These are phyloP conservation scores for Macrophomina phaseolina DNA, from an alignment of 2,329 filamentous ascomycete species.

Conservation along the genomic window DNA sequence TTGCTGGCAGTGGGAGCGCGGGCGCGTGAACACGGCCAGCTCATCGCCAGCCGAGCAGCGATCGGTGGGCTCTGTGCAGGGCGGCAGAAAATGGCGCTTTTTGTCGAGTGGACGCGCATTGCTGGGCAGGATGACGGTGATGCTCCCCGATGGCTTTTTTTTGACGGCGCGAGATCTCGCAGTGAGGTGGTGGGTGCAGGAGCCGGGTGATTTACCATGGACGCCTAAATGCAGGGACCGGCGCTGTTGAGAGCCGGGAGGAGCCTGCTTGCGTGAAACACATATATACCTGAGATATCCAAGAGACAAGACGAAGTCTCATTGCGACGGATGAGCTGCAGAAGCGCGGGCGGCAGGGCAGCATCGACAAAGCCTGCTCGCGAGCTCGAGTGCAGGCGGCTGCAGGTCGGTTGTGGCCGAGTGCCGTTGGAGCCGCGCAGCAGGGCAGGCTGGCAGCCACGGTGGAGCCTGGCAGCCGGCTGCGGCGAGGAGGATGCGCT, in stretches of 20 bases:
- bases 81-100: background rate
- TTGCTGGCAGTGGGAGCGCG: background rate
- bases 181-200: slow-evolving; percentile 4
- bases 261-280: slow-evolving; percentile 12
- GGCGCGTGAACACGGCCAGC: slow-evolving; percentile 6
- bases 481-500: slow-evolving; percentile 7
- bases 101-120: background rate
- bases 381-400: background rate
- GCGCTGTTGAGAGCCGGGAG: slow-evolving; percentile 1
- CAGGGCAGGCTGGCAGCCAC: background rate
- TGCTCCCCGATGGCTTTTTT: background rate
- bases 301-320: background rate
- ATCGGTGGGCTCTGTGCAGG: background rate
- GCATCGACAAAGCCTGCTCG: background rate
- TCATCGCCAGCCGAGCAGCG: slow-evolving; percentile 2
- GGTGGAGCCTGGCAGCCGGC: background rate
- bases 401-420: slow-evolving; percentile 20
- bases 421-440: slow-evolving; percentile 20
- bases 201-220: slow-evolving; percentile 21
- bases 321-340: background rate
- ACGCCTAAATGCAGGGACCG: slow-evolving; percentile 19
- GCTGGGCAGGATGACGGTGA: background rate
- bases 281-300: background rate
- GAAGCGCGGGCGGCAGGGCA: background rate
- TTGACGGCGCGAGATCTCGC: slow-evolving; percentile 4